These are phyloP conservation scores for Chalciporus piperatus DNA, from an alignment of 768 basidiomycete genomes.

Conservation along the genomic window DNA sequence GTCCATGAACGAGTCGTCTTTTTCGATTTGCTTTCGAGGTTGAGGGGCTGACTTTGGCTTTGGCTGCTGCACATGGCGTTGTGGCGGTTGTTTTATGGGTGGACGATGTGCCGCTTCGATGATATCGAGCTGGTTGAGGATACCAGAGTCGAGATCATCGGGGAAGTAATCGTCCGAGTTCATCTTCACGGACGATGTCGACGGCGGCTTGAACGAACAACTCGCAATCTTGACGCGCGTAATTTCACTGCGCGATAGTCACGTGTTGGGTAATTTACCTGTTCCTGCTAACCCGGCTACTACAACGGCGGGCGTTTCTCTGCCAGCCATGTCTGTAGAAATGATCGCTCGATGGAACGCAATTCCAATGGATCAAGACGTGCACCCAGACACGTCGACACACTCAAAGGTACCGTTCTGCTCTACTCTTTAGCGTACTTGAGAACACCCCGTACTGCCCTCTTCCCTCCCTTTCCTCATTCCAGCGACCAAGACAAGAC, in stretches of 20 bases:
- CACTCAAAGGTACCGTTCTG: constrained; percentile 71
- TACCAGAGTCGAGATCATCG: constrained; percentile 60
- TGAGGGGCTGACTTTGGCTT: constrained; percentile 14
- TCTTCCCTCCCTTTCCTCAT: constrained; percentile 42
- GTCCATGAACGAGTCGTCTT: constrained; percentile 50
- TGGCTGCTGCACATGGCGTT: constrained; percentile 4
- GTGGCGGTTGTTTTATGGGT: constrained; percentile 11
- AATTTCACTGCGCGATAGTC: constrained; percentile 2
- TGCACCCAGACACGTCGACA: constrained; percentile 27
- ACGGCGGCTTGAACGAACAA: background rate
- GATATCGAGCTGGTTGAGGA: constrained; percentile 60
- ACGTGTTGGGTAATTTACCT: constrained; percentile 20
- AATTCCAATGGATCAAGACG: constrained; percentile 46
- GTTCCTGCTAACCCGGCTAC: too few species aligned
- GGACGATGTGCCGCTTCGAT: constrained; percentile 60
- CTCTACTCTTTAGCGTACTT: constrained; percentile 42
- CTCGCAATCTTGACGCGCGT: background rate
- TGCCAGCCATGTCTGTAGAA: constrained; percentile 53
- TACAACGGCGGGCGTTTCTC: too few species aligned
- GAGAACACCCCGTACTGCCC: constrained; percentile 54
- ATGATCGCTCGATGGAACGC: constrained; percentile 73
- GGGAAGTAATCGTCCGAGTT: constrained; percentile 78
- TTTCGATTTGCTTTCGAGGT: constrained; percentile 17
- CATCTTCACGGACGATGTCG: constrained; percentile 39
- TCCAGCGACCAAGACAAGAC: constrained; percentile 59